Base-by-base conservation (phyloP, 2,329 filamentous ascomycete species). In the Spiromastix sp. region DNA sequence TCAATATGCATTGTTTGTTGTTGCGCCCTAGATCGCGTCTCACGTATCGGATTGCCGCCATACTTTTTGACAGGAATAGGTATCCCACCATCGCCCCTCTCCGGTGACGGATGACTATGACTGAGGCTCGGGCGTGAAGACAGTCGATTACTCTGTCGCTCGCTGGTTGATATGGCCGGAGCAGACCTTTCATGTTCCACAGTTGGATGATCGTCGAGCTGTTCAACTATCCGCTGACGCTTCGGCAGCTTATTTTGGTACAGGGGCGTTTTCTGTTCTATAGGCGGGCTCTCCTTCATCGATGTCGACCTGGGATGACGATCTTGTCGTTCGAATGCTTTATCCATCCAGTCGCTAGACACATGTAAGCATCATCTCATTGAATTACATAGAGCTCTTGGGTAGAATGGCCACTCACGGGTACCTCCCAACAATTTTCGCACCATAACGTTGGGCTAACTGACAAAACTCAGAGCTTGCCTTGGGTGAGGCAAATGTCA, bases 331-430 rank as follows among this genome's bases (percentile, higher is more conserved):
- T 38, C 38, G 36, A 61, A 61, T 5, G 44, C 39, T 9, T 46
- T 48, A 22, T 59, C 47, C 51, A 63, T 55, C 48, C 50, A 56
- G 11, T 43, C 37, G 22, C 58, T 61, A 24, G 33, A 15, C 21
- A 12, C 16, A 30, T 37, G 43, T n/a, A n/a, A n/a, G n/a, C n/a
- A n/a, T n/a, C n/a, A n/a, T n/a, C n/a, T n/a, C n/a, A n/a, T n/a
- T n/a, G n/a, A n/a, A n/a, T n/a, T n/a, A n/a, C n/a, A n/a, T n/a
- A n/a, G n/a, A n/a, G n/a, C n/a, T n/a, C n/a, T n/a, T n/a, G n/a
- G n/a, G n/a, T n/a, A n/a, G n/a, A n/a, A n/a, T n/a, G n/a, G n/a
- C n/a, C n/a, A n/a, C n/a, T n/a, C n/a, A n/a, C n/a, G n/a, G n/a
- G n/a, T n/a, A n/a, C n/a, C n/a, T n/a, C n/a, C n/a, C n/a, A n/a